phyloP scores from a whole-genome alignment of 306 rosid species.

The Cucumis hystrix region DNA sequence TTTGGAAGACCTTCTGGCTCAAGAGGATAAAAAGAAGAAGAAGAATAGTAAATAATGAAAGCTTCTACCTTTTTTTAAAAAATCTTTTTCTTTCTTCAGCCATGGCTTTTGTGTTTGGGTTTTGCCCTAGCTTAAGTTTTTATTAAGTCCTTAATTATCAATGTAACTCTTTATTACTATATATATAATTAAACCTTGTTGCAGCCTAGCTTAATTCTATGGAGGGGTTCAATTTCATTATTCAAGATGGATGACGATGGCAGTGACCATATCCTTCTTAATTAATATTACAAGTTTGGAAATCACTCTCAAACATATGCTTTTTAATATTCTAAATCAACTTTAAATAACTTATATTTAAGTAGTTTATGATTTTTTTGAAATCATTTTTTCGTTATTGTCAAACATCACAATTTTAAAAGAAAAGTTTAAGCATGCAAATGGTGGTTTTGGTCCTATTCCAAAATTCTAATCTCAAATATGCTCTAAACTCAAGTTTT shows the following conservation, averaged over 20 bases:
- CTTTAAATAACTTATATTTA: too few relatives aligned
- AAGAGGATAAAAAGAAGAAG: background rate
- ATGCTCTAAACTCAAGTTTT: too few relatives aligned
- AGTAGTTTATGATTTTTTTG: too few relatives aligned
- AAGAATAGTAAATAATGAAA: background rate
- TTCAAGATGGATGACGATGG: background rate
- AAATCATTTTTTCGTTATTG: too few relatives aligned
- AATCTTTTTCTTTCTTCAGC: background rate
- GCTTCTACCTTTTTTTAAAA: background rate
- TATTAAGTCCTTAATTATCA: background rate
- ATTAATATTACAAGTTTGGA: background rate
- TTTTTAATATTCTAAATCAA: too few relatives aligned
- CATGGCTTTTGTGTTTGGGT: background rate
- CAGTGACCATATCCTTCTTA: background rate
- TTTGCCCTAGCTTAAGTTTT: background rate
- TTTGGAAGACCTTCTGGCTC: slow-evolving; percentile 6
- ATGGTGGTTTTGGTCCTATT: too few relatives aligned
- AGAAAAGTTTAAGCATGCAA: too few relatives aligned
- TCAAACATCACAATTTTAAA: too few relatives aligned
- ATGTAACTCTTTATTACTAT: background rate
- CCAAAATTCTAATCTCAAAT: too few relatives aligned
- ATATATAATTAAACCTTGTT: background rate
- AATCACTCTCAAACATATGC: too few relatives aligned
- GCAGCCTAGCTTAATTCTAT: background rate
- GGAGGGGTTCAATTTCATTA: background rate